A percentile compares a stretch with the other conserved stretches of the same genome.
Conservation (phyloP, 2,329 filamentous ascomycete genomes). For the Trichoderma afroharzianum region DNA sequence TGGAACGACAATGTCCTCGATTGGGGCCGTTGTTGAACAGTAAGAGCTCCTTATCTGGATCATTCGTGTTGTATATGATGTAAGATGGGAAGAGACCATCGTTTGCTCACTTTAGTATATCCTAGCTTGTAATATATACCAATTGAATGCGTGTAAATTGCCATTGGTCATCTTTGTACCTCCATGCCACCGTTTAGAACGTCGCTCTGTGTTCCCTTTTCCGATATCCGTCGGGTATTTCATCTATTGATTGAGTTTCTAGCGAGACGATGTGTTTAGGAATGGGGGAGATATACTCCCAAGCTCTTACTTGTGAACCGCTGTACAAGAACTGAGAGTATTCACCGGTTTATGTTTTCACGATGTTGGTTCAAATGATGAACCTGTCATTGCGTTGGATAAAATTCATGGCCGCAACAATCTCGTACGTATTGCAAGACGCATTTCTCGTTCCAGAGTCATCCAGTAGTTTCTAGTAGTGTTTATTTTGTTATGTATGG, state of each 20-base stretch:
- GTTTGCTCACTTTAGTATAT: not conserved
- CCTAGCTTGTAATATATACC: not conserved
- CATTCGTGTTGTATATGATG: not conserved
- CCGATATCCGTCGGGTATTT: not conserved
- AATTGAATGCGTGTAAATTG: not conserved
- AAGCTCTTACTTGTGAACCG: not conserved
- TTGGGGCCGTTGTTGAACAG: not conserved
- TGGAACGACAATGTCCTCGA: not conserved
- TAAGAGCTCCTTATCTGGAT: not conserved
- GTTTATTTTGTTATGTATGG: not conserved
- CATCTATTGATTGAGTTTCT: not conserved
- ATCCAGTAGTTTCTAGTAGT: not conserved
- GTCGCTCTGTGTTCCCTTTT: not conserved
- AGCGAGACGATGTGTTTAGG: not conserved
- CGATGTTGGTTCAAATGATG: not conserved
- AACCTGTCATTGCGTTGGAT: not conserved
- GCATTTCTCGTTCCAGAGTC: not conserved
- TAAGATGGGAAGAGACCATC: not conserved
- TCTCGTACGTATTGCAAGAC: not conserved
- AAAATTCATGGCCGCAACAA: not conserved
- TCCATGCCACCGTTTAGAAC: not conserved
- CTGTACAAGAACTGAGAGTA: not conserved
- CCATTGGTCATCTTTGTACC: not conserved
- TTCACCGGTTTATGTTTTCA: not conserved
- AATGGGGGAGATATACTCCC: not conserved